phyloP scores from a whole-genome alignment of 192 early-diverging fungal genomes.

The Spizellomyces sp. region DNA sequence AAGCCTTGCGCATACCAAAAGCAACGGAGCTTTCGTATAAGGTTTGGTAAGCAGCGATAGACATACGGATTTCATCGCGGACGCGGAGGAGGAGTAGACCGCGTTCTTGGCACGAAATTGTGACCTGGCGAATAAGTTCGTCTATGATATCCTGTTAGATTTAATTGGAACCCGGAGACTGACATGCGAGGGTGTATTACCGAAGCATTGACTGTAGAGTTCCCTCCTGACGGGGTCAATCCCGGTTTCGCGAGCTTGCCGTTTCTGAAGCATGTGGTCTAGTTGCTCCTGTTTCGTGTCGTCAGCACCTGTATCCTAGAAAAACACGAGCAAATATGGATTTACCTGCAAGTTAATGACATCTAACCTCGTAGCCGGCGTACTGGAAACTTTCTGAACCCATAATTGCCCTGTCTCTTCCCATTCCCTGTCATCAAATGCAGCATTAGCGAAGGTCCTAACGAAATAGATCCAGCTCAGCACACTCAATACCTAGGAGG shows the following conservation, averaged over 20 bases:
- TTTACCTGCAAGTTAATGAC: constrained; percentile 58
- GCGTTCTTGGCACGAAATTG: constrained; percentile 65
- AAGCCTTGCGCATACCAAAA: constrained; percentile 67
- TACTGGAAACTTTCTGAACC: constrained; percentile 44
- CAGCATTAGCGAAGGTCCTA: no score
- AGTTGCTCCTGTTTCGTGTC: constrained; percentile 56
- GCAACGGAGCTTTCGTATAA: constrained; percentile 63
- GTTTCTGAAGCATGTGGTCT: constrained; percentile 67
- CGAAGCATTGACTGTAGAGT: constrained; percentile 67
- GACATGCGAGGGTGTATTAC: constrained; percentile 31
- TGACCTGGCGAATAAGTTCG: constrained; percentile 69
- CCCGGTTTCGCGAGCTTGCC: constrained; percentile 66
- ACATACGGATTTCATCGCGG: constrained; percentile 69
- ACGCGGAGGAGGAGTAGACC: constrained; percentile 61
- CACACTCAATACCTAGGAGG: constrained; percentile 49
- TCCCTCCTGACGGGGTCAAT: constrained; percentile 64
- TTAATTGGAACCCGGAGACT: not conserved
- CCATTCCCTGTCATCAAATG: constrained; percentile 51
- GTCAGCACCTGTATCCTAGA: not conserved
- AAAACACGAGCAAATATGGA: constrained; percentile 2
- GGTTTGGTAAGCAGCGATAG: constrained; percentile 67
- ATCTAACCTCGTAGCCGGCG: constrained; percentile 52
- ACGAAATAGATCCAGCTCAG: no score
- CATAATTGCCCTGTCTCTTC: constrained; percentile 64
- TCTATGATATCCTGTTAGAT: constrained; percentile 37